These are phyloP conservation scores for Trametes polyzona DNA, from an alignment of 1,284 basidiomycete genomes.

Conservation along the genomic window DNA sequence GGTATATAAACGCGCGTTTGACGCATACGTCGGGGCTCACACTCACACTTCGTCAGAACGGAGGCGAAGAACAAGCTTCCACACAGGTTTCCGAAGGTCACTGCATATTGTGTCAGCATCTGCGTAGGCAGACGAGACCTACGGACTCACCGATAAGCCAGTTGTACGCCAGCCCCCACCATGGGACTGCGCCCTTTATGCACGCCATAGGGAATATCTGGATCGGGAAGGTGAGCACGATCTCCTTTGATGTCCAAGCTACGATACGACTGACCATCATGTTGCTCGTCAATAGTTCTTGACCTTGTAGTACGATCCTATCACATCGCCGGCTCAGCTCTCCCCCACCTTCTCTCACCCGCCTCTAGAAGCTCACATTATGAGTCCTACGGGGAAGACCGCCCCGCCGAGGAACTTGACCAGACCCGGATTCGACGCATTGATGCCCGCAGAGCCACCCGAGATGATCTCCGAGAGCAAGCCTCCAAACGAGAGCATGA, in stretches of 20 bases:
- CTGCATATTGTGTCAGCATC: slow-evolving; percentile 37
- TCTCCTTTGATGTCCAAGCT: not conserved
- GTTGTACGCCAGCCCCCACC: slow-evolving; percentile 70
- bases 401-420: slow-evolving; percentile 68
- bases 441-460: slow-evolving; percentile 60
- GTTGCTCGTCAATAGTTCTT: slow-evolving; percentile 75
- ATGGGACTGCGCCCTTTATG: slow-evolving; percentile 61
- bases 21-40: no score
- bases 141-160: slow-evolving; percentile 61
- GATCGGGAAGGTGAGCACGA: not conserved
- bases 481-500: slow-evolving; percentile 76
- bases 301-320: slow-evolving; percentile 74
- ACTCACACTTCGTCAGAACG: slow-evolving; percentile 66
- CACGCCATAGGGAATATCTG: slow-evolving; percentile 73
- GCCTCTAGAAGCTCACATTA: slow-evolving; percentile 51
- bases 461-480: slow-evolving; percentile 61
- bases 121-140: not conserved
- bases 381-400: slow-evolving; percentile 75
- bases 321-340: not conserved
- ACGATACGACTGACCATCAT: slow-evolving; percentile 60
- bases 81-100: slow-evolving; percentile 71
- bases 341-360: not conserved
- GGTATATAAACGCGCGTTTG: not conserved
- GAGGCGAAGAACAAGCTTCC: slow-evolving; percentile 76
- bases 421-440: slow-evolving; percentile 61